Evolutionary conservation across 108 stramenopile species (phyloP).

Genomic region (Cyclotella atomus): DNA sequence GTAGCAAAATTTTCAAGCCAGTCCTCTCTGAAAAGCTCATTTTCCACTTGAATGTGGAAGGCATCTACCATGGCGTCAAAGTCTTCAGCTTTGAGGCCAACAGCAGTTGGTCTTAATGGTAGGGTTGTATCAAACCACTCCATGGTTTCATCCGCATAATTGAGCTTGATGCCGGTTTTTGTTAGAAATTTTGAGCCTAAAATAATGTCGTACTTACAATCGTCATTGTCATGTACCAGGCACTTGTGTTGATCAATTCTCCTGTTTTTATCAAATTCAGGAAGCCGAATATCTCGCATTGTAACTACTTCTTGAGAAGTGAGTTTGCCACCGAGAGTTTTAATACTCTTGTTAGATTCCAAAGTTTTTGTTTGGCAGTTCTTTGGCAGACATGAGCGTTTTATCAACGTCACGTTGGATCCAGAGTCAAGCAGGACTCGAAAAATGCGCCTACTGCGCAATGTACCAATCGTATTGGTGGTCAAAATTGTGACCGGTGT

Average conservation of each 20-base stretch:
- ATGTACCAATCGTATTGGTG: slow-evolving; percentile 14
- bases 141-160: background rate
- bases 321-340: background rate
- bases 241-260: background rate
- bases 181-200: slow-evolving; percentile 10
- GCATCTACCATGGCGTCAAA: slow-evolving; percentile 7
- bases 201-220: slow-evolving; percentile 15
- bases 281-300: slow-evolving; percentile 6
- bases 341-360: background rate
- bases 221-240: slow-evolving; percentile 12
- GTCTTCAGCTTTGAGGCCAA: background rate
- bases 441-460: background rate
- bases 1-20: slow-evolving; percentile 1
- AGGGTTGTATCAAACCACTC: background rate
- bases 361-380: background rate
- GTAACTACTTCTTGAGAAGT: slow-evolving; percentile 3
- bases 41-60: background rate
- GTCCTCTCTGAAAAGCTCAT: background rate
- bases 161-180: slow-evolving; percentile 6
- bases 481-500: slow-evolving; percentile 6
- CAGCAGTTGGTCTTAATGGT: background rate
- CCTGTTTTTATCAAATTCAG: slow-evolving; percentile 31
- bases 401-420: slow-evolving; percentile 4
- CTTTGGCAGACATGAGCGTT: background rate
- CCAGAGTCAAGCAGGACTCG: slow-evolving; percentile 22